phyloP scores from a whole-genome alignment of 805 yeast species.

The Kodamaea nitidulidarum region DNA sequence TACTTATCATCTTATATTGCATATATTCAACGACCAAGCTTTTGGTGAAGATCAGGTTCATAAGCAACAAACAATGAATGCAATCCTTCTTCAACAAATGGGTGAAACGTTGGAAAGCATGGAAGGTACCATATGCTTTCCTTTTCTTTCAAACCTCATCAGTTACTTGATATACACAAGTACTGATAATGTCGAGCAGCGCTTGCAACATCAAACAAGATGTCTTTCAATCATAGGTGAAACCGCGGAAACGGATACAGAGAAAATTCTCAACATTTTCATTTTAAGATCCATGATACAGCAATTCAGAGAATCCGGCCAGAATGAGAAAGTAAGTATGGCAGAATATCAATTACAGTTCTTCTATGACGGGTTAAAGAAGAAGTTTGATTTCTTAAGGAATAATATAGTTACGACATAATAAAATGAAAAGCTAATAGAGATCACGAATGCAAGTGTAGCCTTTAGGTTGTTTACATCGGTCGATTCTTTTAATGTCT shows the following conservation, averaged over 20 bases:
- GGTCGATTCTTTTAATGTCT: neutral
- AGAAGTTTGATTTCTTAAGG: conserved; percentile 11
- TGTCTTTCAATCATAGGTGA: conserved; percentile 15
- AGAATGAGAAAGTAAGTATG: conserved; percentile 18
- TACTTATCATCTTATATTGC: conserved; percentile 16
- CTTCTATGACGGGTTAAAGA: conserved; percentile 7
- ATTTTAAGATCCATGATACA: conserved; percentile 16
- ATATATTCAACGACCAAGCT: conserved; percentile 9
- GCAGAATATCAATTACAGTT: conserved; percentile 18
- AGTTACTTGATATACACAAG: conserved; percentile 14
- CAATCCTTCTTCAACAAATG: conserved; percentile 5
- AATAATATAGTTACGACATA: conserved; percentile 1
- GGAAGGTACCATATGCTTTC: conserved; percentile 9
- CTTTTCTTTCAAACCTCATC: conserved; percentile 17
- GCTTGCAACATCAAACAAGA: conserved; percentile 13
- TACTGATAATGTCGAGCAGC: conserved; percentile 14
- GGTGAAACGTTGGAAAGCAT: conserved; percentile 1
- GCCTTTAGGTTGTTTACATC: neutral
- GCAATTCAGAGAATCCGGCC: conserved; percentile 15
- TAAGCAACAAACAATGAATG: conserved; percentile 1
- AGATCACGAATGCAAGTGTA: no score
- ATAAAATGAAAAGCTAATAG: no score
- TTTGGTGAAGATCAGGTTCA: neutral
- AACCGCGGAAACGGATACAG: conserved; percentile 15
- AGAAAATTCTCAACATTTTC: conserved; percentile 18